Base-by-base conservation (phyloP, 2,329 filamentous ascomycete genomes). In the Grosmannia clavigera region DNA sequence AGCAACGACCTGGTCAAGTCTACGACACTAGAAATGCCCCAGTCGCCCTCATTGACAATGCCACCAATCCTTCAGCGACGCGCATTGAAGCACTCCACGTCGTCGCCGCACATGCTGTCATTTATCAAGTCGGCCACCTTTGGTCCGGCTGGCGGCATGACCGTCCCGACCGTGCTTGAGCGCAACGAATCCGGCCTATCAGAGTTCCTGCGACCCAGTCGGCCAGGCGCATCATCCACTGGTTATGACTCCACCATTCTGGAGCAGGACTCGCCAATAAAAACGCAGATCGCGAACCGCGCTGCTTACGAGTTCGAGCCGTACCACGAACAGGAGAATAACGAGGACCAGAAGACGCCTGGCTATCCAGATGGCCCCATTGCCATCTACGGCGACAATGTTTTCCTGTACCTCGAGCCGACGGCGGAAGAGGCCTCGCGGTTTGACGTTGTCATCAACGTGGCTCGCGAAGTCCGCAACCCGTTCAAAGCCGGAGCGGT, bases 401-500 rank as follows among this genome's bases (percentile, higher is more conserved):
- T 95, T 9, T 91, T 85, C 68, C 78, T 94, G 0, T 95, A 92
- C 67, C 76, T 89, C 50, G 89, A 95, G 69, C 89, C 89, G 0
- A 89, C 86, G 1, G 85, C 85, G 0, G 85, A 91, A 50, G 87
- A 92, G 69, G 88, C 88, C 2, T 79, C 85, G 12, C 78, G 81
- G 40, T 95, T 92, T 65, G 90, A 94, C 66, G 86, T 92, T 3
- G 84, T 95, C 22, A 84, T 94, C 68, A 95, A 95, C 64, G 89
- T 92, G 7, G 89, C 89, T 1, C 85, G 86, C 61, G 89, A 95
- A 71, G 89, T 94, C 2, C 78, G 79, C 61, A 92, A 94, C 67
- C 89, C 89, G 0, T 90, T 92, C 68, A 73, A 74, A 64, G 70
- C 65, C 33, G 48, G 27, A 19, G 10, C 33, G 31, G 31, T 14